These are phyloP conservation scores for Leptoxyphium fumago DNA, from an alignment of 2,329 filamentous ascomycete genomes.

Conservation along the genomic window DNA sequence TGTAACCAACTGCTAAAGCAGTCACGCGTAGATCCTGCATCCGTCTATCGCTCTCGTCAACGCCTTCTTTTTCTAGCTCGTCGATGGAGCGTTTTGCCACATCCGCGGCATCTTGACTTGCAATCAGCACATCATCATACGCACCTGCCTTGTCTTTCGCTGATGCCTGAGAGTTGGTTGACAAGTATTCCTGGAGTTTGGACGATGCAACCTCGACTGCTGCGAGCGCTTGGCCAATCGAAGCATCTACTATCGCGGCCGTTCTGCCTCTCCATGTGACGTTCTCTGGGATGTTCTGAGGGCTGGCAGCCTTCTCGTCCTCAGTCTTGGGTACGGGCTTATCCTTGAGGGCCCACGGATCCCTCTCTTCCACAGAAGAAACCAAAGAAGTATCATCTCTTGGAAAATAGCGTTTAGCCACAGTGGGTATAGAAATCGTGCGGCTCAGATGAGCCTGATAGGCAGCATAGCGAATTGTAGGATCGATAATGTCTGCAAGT, in stretches of 20 bases:
- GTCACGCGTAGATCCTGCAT: constrained; percentile 92
- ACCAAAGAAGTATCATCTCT: constrained; percentile 47
- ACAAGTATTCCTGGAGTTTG: constrained; percentile 34
- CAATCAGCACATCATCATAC: constrained; percentile 80
- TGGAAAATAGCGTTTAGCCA: constrained; percentile 69
- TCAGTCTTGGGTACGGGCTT: constrained; percentile 18
- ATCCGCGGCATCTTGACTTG: constrained; percentile 87
- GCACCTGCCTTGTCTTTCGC: constrained; percentile 59
- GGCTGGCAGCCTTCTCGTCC: constrained; percentile 10
- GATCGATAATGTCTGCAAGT: constrained; percentile 73
- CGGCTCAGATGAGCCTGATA: constrained; percentile 83
- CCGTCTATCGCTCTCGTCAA: constrained; percentile 66
- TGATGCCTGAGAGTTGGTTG: constrained; percentile 26
- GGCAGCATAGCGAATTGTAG: constrained; percentile 83
- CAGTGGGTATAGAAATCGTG: constrained; percentile 63
- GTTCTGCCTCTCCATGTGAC: constrained; percentile 76
- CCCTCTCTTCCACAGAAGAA: constrained; percentile 52
- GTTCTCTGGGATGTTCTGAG: constrained; percentile 46
- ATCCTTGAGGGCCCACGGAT: constrained; percentile 52
- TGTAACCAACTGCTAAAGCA: constrained; percentile 84
- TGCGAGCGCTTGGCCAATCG: constrained; percentile 72
- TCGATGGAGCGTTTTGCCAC: constrained; percentile 88
- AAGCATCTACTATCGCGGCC: constrained; percentile 82
- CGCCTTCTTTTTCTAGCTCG: constrained; percentile 68
- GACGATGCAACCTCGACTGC: constrained; percentile 45